These are phyloP conservation scores for Mycena filopes DNA, from an alignment of 768 basidiomycete species.

Conservation along the genomic window DNA sequence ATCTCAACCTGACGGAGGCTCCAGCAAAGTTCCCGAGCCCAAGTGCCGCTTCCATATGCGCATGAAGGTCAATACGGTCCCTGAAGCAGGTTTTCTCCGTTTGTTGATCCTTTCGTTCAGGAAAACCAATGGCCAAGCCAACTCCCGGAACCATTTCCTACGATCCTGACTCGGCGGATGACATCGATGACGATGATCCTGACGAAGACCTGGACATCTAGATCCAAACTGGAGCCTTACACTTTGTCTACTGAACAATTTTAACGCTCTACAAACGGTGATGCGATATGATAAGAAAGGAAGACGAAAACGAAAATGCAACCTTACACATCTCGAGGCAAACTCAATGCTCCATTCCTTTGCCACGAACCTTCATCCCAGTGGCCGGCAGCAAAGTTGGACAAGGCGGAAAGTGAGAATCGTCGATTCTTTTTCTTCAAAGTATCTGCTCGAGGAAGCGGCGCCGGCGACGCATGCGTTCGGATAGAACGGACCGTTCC, in stretches of 20 bases:
- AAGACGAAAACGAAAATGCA: neutral
- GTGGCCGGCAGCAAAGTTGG: slow-evolving; percentile 37
- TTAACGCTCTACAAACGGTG: slow-evolving; percentile 8
- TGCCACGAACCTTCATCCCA: slow-evolving; percentile 34
- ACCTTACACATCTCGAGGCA: neutral
- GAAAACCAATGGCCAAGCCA: slow-evolving; percentile 42
- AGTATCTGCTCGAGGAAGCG: slow-evolving; percentile 4
- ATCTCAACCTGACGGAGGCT: slow-evolving; percentile 82
- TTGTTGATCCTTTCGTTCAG: slow-evolving; percentile 38
- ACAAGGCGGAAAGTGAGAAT: slow-evolving; percentile 46
- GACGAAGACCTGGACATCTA: slow-evolving; percentile 93
- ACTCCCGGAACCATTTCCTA: slow-evolving; percentile 74
- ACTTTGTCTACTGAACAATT: slow-evolving; percentile 1
- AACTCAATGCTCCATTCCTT: neutral
- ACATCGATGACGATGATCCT: slow-evolving; percentile 95
- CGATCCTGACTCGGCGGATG: slow-evolving; percentile 93
- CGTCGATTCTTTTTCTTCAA: slow-evolving; percentile 39
- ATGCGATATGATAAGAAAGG: neutral
- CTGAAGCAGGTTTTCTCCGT: neutral
- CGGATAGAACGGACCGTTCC: slow-evolving; percentile 14
- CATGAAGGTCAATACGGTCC: slow-evolving; percentile 72
- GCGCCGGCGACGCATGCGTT: slow-evolving; percentile 1
- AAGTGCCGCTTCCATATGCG: slow-evolving; percentile 90
- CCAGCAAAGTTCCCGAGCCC: slow-evolving; percentile 83
- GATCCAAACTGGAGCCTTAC: slow-evolving; percentile 20